Base-by-base conservation (phyloP, 352 stramenopile genomes). In the Phytophthora cactorum region DNA sequence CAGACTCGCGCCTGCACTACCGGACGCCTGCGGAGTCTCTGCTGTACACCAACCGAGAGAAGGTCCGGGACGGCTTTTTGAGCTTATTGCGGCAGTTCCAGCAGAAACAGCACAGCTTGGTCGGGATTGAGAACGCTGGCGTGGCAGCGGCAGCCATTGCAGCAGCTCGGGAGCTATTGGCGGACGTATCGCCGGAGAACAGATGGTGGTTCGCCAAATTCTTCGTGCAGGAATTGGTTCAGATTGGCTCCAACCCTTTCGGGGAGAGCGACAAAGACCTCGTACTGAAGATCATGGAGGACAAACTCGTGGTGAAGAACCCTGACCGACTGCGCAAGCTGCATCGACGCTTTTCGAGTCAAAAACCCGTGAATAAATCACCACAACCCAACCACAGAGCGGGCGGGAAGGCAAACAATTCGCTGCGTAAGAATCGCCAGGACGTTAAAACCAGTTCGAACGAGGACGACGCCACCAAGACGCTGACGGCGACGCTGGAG, bases 141-240 rank as follows among this genome's bases (percentile, higher is more conserved):
- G 73, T 76, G 14, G 59, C 70, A 5, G 56, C 72, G 1, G 46
- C 71, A 17, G 69, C 77, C 3, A 70, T 70, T 5, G 60, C 66
- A 11, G 68, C 74, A 31, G 76, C 78, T 1, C 61, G 66, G 6
- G 46, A 66, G 10, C 46, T 91, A 34, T 41, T 93, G 4, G 28
- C 52, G 1, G 72, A 86, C 0, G 81, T 89, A 0, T 68, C 69
- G 5, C 74, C 77, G 1, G 79, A 82, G 38, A 93, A 93, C 56
- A 68, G 70, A 41, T 91, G 82, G 82, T 93, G 85, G 85, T 91
- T 93, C 60, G 82, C 82, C 12, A 81, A 81, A 39, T 91, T 93
- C 36, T 91, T 91, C 60, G 82, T 91, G 2, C 67, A 84, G 39
- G 85, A 91, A 59, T 71, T 93, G 15, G 58, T 89, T 1, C 82